Conservation (phyloP, 2,329 filamentous ascomycete species). For the Elsinoe perseae region DNA sequence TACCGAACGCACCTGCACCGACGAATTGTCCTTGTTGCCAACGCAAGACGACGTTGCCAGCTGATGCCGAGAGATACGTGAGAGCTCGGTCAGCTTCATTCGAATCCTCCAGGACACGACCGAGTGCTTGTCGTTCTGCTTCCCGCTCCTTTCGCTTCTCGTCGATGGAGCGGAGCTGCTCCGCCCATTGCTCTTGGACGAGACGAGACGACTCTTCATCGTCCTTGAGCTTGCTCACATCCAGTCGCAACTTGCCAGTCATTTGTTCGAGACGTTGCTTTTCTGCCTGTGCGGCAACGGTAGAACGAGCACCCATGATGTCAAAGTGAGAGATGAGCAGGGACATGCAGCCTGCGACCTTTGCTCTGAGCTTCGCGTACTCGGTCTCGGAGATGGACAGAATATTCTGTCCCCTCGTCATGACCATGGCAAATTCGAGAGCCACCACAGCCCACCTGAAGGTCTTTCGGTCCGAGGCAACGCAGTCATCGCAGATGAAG, state of each 20-base stretch:
- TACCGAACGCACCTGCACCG: conserved; percentile 92
- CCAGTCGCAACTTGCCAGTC: conserved; percentile 66
- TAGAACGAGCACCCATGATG: conserved; percentile 95
- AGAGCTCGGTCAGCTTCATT: conserved; percentile 94
- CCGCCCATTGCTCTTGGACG: conserved; percentile 67
- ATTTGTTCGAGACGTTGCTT: conserved; percentile 78
- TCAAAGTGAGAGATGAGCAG: conserved; percentile 97
- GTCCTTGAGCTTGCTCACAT: conserved; percentile 64
- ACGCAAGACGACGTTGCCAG: conserved; percentile 87
- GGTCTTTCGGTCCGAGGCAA: conserved; percentile 86
- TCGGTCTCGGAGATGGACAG: conserved; percentile 83
- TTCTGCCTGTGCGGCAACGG: conserved; percentile 85
- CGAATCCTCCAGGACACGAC: conserved; percentile 83
- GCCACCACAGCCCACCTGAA: conserved; percentile 96
- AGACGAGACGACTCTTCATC: conserved; percentile 77
- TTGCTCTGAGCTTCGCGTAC: conserved; percentile 71
- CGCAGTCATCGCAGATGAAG: conserved; percentile 95
- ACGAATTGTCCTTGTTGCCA: conserved; percentile 99
- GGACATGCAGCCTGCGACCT: conserved; percentile 96
- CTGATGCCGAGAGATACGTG: conserved; percentile 85
- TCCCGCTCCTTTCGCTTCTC: conserved; percentile 69
- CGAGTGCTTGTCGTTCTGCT: conserved; percentile 77
- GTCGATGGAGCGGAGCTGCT: conserved; percentile 68
- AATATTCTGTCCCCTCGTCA: conserved; percentile 90
- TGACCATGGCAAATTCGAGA: conserved; percentile 92